Conservation (phyloP, 1,139 yeast species). For the Kurtzmaniella quercitrusa region DNA sequence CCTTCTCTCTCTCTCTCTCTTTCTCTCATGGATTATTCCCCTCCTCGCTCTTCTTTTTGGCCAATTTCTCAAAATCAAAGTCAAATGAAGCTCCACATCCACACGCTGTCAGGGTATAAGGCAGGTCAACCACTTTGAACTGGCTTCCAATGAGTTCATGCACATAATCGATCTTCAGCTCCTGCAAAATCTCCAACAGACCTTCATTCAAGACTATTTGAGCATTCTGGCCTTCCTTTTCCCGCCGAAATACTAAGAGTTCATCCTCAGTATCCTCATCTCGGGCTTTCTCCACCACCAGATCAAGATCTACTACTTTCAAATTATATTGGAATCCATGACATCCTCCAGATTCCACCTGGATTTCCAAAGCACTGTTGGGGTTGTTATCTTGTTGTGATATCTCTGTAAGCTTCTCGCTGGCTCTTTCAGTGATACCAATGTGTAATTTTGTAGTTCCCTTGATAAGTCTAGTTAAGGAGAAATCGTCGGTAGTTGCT, state of each 20-base stretch:
- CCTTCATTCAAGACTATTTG: slow-evolving; percentile 73
- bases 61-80: slow-evolving; percentile 64
- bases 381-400: slow-evolving; percentile 55
- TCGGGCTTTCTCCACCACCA: slow-evolving; percentile 38
- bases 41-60: slow-evolving; percentile 17
- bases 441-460: slow-evolving; percentile 34
- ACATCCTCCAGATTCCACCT: slow-evolving; percentile 98
- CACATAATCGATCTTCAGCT: slow-evolving; percentile 83
- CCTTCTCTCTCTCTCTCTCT: too few relatives aligned
- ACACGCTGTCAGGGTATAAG: slow-evolving; percentile 86
- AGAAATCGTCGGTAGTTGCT: slow-evolving; percentile 20
- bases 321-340: slow-evolving; percentile 94
- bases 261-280: slow-evolving; percentile 26
- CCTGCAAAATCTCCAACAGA: slow-evolving; percentile 77
- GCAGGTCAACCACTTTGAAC: slow-evolving; percentile 87
- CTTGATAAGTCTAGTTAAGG: slow-evolving; percentile 25
- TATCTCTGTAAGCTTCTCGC: slow-evolving; percentile 51
- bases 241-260: slow-evolving; percentile 58
- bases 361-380: slow-evolving; percentile 61
- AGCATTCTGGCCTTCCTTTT: slow-evolving; percentile 35
- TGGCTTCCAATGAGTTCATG: slow-evolving; percentile 94
- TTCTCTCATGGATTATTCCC: neutral
- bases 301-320: slow-evolving; percentile 49
- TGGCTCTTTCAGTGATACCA: slow-evolving; percentile 40
- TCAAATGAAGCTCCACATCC: slow-evolving; percentile 98